phyloP scores from a whole-genome alignment of 106 monocot genomes.

The Gastrodia elata region DNA sequence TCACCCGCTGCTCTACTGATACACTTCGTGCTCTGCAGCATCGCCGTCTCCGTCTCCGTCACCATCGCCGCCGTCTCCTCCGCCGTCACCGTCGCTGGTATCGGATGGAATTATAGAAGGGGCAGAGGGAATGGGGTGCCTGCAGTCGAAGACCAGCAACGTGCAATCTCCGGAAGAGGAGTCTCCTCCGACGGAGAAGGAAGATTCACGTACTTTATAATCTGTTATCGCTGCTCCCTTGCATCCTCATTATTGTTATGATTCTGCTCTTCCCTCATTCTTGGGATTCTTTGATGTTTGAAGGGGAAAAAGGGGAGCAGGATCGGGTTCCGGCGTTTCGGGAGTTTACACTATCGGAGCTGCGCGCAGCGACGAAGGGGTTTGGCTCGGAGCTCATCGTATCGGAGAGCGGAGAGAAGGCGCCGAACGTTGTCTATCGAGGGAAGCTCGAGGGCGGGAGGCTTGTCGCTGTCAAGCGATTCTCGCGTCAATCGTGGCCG shows the following conservation, averaged over 20 bases:
- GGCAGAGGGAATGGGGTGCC: constrained; percentile 61
- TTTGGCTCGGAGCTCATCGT: constrained; percentile 85
- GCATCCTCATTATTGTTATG: not conserved
- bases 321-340: constrained; percentile 74
- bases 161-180: constrained; percentile 56
- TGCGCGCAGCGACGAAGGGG: constrained; percentile 75
- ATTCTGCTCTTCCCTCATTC: not conserved
- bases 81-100: not conserved
- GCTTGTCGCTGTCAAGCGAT: constrained; percentile 81
- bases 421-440: constrained; percentile 80
- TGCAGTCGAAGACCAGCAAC: constrained; percentile 78
- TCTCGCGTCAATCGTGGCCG: constrained; percentile 93
- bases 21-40: not conserved
- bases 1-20: not conserved
- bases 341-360: constrained; percentile 80
- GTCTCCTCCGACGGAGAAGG: constrained; percentile 34
- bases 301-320: constrained; percentile 28
- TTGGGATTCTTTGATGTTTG: not conserved
- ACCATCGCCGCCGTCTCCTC: not conserved
- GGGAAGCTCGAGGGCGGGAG: constrained; percentile 68
- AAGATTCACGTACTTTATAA: constrained; percentile 32
- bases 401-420: constrained; percentile 95
- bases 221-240: not conserved
- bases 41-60: no score
- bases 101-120: constrained; percentile 27